These are phyloP conservation scores for Karstenula rhodostoma DNA, from an alignment of 2,329 filamentous ascomycete genomes.

Conservation along the genomic window DNA sequence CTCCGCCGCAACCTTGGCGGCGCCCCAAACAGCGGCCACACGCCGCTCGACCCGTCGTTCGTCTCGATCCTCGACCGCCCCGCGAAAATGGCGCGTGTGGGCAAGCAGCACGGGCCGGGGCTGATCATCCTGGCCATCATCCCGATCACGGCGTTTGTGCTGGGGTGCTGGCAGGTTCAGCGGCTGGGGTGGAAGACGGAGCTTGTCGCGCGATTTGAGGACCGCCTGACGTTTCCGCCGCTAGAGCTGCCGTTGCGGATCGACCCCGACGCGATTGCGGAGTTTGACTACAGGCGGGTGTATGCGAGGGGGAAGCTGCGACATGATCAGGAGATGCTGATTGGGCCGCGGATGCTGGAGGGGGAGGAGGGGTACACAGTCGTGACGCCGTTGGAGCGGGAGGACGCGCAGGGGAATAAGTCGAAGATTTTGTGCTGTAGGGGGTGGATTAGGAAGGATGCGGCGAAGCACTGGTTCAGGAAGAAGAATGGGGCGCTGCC, in stretches of 20 bases:
- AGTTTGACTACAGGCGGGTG: constrained; percentile 92
- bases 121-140: constrained; percentile 86
- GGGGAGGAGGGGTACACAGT: constrained; percentile 92
- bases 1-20: constrained; percentile 35
- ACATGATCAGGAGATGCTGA: constrained; percentile 95
- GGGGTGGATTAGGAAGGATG: constrained; percentile 87
- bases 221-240: constrained; percentile 85
- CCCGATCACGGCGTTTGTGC: constrained; percentile 85
- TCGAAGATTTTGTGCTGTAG: constrained; percentile 82
- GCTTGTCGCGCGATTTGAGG: constrained; percentile 88
- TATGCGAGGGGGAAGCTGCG: constrained; percentile 75
- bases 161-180: constrained; percentile 96
- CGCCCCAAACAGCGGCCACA: constrained; percentile 53
- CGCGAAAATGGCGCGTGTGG: constrained; percentile 77
- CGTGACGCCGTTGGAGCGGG: constrained; percentile 85
- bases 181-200: constrained; percentile 94
- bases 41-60: constrained; percentile 76
- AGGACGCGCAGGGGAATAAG: constrained; percentile 55
- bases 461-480: constrained; percentile 69
- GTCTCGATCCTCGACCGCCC: constrained; percentile 88
- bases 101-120: constrained; percentile 78
- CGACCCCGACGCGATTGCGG: constrained; percentile 79
- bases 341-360: constrained; percentile 88
- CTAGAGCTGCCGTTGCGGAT: constrained; percentile 84
- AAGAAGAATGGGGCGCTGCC: constrained; percentile 68